phyloP scores from a whole-genome alignment of 768 basidiomycete species.

The Collybia sp. region DNA sequence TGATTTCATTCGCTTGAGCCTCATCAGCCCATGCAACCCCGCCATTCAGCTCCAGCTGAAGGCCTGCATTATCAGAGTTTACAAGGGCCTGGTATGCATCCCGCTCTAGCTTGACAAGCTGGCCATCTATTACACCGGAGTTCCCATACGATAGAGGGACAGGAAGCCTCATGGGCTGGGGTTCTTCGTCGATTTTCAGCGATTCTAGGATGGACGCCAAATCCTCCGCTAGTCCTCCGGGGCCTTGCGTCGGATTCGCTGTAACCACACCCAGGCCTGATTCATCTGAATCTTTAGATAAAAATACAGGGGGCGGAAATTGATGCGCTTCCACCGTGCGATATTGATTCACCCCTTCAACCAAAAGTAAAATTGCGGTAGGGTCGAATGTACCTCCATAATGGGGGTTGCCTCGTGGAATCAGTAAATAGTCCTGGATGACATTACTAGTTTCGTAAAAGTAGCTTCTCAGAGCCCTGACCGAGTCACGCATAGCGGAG shows the following conservation, averaged over 20 bases:
- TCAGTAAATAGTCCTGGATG: conserved; percentile 74
- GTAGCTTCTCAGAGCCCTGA: conserved; percentile 41
- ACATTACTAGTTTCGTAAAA: conserved; percentile 56
- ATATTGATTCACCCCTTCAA: conserved; percentile 41
- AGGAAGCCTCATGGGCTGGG: conserved; percentile 29
- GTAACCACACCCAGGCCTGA: conserved; percentile 2
- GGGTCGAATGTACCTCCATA: conserved; percentile 67
- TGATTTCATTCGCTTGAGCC: conserved; percentile 41
- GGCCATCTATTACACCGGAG: conserved; percentile 34
- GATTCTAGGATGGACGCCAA: conserved; percentile 36
- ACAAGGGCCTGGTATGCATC: conserved; percentile 41
- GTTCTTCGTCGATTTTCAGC: conserved; percentile 32
- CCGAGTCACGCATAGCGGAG: conserved; percentile 59
- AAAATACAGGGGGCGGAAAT: conserved; percentile 62
- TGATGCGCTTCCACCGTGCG: conserved; percentile 58
- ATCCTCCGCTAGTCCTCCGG: conserved; percentile 28
- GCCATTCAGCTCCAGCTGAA: conserved; percentile 36
- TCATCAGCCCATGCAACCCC: conserved; percentile 58
- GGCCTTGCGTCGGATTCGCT: conserved; percentile 6
- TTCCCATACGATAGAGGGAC: conserved; percentile 29
- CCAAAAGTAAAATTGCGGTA: conserved; percentile 56
- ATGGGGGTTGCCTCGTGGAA: conserved; percentile 70
- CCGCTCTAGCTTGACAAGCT: conserved; percentile 42
- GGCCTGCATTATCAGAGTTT: conserved; percentile 13
- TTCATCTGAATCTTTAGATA: conserved; percentile 1